Conservation (phyloP, 1,284 basidiomycete species). For the Ustilago hordei region DNA sequence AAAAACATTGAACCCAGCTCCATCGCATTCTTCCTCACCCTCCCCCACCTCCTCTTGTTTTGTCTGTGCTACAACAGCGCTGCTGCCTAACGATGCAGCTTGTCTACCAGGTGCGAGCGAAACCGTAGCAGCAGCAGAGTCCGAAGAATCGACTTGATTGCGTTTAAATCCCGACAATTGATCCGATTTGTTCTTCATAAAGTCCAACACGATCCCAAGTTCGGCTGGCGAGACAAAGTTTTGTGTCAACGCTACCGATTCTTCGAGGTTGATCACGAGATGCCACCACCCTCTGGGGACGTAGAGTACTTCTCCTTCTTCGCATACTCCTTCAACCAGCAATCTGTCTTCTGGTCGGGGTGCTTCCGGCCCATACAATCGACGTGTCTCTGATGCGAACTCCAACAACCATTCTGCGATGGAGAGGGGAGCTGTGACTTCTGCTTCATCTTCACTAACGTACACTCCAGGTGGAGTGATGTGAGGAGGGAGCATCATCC, state of each 20-base stretch:
- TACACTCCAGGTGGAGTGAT: constrained; percentile 71
- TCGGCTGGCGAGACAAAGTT: constrained; percentile 71
- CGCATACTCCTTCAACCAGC: constrained; percentile 71
- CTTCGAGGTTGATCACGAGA: constrained; percentile 61
- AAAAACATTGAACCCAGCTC: constrained; percentile 47
- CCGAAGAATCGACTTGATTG: constrained; percentile 14
- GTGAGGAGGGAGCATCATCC: constrained; percentile 71
- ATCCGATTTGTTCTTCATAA: constrained; percentile 70
- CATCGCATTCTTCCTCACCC: constrained; percentile 52
- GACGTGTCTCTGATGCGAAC: constrained; percentile 69
- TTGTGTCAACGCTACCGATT: constrained; percentile 71
- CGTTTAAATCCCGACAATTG: constrained; percentile 71
- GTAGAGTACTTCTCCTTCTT: constrained; percentile 69
- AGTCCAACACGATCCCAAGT: constrained; percentile 69
- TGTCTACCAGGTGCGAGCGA: constrained; percentile 25
- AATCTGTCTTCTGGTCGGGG: constrained; percentile 32
- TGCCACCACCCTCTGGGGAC: constrained; percentile 69
- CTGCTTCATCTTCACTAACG: constrained; percentile 68
- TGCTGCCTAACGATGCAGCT: constrained; percentile 17
- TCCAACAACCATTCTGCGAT: constrained; percentile 71
- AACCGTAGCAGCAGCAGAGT: not conserved
- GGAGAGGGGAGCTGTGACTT: constrained; percentile 69
- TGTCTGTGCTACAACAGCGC: not conserved
- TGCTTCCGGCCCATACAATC: constrained; percentile 64
- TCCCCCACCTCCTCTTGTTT: constrained; percentile 13